Percentiles rank a stretch among this genome's conserved stretches.
Conservation (phyloP, 1,139 yeast genomes). For the Saccharomycopsis crataegensis region DNA sequence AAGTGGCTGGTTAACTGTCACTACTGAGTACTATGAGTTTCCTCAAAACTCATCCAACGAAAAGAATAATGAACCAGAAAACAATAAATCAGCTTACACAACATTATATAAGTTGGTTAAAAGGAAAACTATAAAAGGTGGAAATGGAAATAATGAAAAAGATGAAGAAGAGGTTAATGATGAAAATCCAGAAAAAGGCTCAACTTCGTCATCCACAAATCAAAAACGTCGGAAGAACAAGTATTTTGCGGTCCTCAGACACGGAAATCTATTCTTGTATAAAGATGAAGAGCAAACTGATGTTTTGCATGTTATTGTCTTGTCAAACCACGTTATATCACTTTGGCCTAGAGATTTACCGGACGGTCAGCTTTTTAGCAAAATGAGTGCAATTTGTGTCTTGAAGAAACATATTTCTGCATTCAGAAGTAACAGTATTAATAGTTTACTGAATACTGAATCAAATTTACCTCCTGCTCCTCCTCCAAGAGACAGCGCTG, state of each 20-base stretch:
- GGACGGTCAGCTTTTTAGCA: conserved; percentile 75
- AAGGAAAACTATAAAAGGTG: conserved; percentile 23
- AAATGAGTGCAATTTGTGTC: conserved; percentile 71
- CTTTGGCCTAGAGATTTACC: conserved; percentile 78
- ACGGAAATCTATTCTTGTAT: conserved; percentile 80
- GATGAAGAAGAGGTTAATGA: conserved; percentile 16
- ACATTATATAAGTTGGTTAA: conserved; percentile 53
- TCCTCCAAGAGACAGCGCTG: conserved; percentile 26
- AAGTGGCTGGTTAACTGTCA: conserved; percentile 78
- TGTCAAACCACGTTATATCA: conserved; percentile 61
- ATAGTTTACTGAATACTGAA: background rate
- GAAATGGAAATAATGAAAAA: conserved; percentile 23
- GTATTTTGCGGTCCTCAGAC: conserved; percentile 64
- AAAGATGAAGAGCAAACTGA: conserved; percentile 58
- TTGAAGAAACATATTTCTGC: conserved; percentile 33
- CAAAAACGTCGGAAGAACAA: conserved; percentile 43
- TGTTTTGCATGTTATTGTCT: conserved; percentile 72
- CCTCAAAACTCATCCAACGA: conserved; percentile 35
- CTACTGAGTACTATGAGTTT: conserved; percentile 60
- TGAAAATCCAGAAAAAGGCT: conserved; percentile 14
- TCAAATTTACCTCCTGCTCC: conserved; percentile 17
- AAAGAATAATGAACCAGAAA: conserved; percentile 21
- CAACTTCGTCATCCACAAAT: conserved; percentile 20
- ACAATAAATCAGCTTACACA: conserved; percentile 48
- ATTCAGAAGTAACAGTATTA: background rate